A percentile compares a stretch with the other conserved stretches of the same genome.
Evolutionary conservation across 2,329 filamentous ascomycete species (phyloP).

Genomic region (Hypoxylon sp.): DNA sequence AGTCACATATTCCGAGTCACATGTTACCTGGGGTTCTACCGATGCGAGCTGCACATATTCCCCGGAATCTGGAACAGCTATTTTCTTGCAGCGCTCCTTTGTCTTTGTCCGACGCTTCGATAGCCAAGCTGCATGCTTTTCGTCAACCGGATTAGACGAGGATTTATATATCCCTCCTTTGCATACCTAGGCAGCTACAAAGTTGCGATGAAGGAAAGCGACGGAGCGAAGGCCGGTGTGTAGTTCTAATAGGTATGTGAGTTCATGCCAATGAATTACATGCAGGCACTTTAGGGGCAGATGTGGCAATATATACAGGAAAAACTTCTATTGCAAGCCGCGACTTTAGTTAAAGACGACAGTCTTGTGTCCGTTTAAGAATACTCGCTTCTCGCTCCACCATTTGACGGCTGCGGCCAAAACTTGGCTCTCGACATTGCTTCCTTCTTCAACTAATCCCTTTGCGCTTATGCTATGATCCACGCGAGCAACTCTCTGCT

Average conservation of each 20-base stretch:
- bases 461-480: conserved; percentile 80
- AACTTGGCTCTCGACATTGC: conserved; percentile 85
- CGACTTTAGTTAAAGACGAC: conserved; percentile 70
- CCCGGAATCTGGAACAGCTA: conserved; percentile 3
- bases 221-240: too few species aligned
- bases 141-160: too few species aligned
- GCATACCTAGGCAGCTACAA: too few species aligned
- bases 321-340: neutral
- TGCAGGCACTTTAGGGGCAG: too few species aligned
- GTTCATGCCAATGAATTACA: too few species aligned
- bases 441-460: conserved; percentile 80
- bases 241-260: too few species aligned
- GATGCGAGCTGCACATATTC: conserved; percentile 6
- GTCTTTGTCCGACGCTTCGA: neutral
- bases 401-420: conserved; percentile 84
- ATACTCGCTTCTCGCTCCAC: conserved; percentile 80
- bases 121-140: neutral
- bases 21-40: conserved; percentile 19
- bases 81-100: neutral
- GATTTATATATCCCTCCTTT: too few species aligned
- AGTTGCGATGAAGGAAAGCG: too few species aligned
- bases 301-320: conserved; percentile 4
- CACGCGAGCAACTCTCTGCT: conserved; percentile 81
- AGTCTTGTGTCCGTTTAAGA: conserved; percentile 82
- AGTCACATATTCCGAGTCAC: too few species aligned